Evolutionary conservation across 2,329 filamentous ascomycete species (phyloP), one percentile per base, ranked within the genome.

Genomic region (Hypoxylon sp.): DNA sequence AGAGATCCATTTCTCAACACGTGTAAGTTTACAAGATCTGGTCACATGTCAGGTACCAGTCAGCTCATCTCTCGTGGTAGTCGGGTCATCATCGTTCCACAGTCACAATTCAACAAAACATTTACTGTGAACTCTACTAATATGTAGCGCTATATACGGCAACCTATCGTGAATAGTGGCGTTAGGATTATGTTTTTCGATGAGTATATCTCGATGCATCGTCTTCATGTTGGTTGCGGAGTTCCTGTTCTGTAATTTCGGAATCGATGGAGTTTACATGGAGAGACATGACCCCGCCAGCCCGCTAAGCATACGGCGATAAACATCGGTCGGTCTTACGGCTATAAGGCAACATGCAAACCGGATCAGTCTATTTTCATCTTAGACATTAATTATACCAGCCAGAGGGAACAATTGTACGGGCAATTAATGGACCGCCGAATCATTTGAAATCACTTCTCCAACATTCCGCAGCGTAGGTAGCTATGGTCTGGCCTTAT

Each of bases 1-100:
- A 46, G 32, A 55, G 38, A 38, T 46, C 16, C 42, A 42, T 16
- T 41, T 26, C 30, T 34, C 15, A 37, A 42, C 55, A 49, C 51
- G 47, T 49, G 47, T 40, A n/a, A n/a, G 21, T 25, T 5, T 9
- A 9, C 21, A 43, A 52, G 44, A 58, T 55, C 51, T 55, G 51
- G 49, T 59, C 52, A 57, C 52, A 51, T 59, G 56, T 50, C 52
- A 59, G 52, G 52, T 56, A 59, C 56, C 46, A 35, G 45, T 59
- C 56, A 54, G 52, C 41, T 59, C 56, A 59, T 44, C 49, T 56
- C 53, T 59, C 56, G 45, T 57, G 49, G 32, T 54, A 11, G 56
- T 59, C 52, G 49, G 50, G 53, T 51, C 42, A 59, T 30, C 20
- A 42, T 59, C 56, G 30, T 51, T 45, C 52, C 52, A 59, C 49